These are phyloP conservation scores for Triticum turgidum DNA, from an alignment of 176 grass and related monocot species.

Conservation along the genomic window DNA sequence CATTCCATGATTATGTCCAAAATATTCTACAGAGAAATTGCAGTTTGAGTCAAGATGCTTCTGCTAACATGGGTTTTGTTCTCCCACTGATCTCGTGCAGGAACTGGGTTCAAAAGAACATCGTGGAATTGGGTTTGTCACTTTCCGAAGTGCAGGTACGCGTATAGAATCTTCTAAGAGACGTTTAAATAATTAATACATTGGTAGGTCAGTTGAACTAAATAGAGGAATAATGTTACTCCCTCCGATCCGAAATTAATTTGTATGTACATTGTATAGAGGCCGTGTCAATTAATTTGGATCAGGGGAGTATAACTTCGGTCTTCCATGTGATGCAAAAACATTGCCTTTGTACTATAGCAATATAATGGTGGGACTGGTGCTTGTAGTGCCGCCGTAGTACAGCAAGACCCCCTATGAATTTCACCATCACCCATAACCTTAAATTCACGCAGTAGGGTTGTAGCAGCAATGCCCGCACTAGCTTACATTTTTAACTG, in stretches of 20 bases:
- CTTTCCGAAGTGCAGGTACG: slow-evolving; percentile 67
- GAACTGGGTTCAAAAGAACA: slow-evolving; percentile 71
- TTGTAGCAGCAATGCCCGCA: background rate
- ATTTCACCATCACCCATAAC: background rate
- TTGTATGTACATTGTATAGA: no score
- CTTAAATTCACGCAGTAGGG: background rate
- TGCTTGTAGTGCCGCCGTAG: background rate
- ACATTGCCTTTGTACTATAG: background rate
- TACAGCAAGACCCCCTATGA: background rate
- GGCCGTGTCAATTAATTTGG: background rate
- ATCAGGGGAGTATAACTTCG: background rate
- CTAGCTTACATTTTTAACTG: background rate
- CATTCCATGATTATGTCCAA: background rate
- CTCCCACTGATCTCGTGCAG: slow-evolving; percentile 29
- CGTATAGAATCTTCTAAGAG: slow-evolving; percentile 11
- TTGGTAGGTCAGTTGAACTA: background rate
- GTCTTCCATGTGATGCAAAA: slow-evolving; percentile 2
- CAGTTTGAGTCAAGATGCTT: slow-evolving; percentile 7
- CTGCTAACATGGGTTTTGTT: slow-evolving; percentile 15
- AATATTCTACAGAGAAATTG: background rate
- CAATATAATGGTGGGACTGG: background rate
- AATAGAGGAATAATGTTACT: background rate
- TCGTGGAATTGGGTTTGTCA: slow-evolving; percentile 85
- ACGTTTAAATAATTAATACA: background rate
- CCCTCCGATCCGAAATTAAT: no score